Conservation (phyloP, 257 asterid genomes). For the Primulina tabacum region DNA sequence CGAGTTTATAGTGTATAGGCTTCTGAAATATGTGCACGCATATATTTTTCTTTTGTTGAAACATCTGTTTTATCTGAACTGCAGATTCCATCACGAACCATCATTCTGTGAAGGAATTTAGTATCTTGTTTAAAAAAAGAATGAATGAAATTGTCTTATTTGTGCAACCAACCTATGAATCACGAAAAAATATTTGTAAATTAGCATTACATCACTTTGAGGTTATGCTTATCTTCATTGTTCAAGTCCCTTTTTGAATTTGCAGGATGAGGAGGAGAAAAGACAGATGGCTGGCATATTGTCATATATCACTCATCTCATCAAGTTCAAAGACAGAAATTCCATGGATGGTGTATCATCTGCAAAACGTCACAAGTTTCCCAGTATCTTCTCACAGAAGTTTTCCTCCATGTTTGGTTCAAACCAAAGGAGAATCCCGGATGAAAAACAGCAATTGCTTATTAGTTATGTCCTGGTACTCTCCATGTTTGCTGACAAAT, state of each 20-base stretch:
- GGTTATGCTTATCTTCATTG: background rate
- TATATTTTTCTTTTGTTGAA: too few relatives aligned
- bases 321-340: slow-evolving; percentile 71
- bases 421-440: slow-evolving; percentile 42
- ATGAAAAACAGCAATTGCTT: slow-evolving; percentile 53
- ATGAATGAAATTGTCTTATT: too few relatives aligned
- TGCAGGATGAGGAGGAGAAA: slow-evolving; percentile 54
- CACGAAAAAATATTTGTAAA: background rate
- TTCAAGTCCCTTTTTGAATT: slow-evolving; percentile 8
- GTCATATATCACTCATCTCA: slow-evolving; percentile 76
- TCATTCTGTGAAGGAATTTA: too few relatives aligned
- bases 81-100: too few relatives aligned
- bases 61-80: too few relatives aligned
- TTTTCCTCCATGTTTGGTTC: slow-evolving; percentile 59
- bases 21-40: background rate
- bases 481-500: slow-evolving; percentile 66
- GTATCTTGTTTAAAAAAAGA: too few relatives aligned
- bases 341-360: slow-evolving; percentile 74
- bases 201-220: background rate
- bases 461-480: slow-evolving; percentile 74
- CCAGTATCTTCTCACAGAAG: slow-evolving; percentile 56
- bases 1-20: background rate
- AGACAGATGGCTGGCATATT: slow-evolving; percentile 58
- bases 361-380: slow-evolving; percentile 62
- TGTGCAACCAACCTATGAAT: too few relatives aligned